These are phyloP conservation scores for Ruellia speciosa DNA, from an alignment of 305 asterid genomes.

Conservation along the genomic window DNA sequence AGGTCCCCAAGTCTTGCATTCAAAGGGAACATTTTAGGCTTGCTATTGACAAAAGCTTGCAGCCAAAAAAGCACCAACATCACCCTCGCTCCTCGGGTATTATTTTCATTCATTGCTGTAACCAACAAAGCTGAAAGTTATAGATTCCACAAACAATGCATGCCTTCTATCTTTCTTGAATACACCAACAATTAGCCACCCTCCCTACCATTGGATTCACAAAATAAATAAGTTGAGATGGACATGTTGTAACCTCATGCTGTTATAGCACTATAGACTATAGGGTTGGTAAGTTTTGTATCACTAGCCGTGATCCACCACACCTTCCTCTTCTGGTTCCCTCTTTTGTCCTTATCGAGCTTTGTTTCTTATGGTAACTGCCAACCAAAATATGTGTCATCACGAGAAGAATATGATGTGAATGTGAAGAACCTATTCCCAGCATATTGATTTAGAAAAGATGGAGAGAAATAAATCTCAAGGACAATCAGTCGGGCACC, in stretches of 20 bases:
- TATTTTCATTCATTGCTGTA: not conserved
- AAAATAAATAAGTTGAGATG: not conserved
- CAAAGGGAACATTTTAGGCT: not conserved
- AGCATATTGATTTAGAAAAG: not conserved
- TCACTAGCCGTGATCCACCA: conserved; percentile 4
- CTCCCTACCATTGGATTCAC: too few relatives aligned
- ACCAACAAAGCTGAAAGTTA: not conserved
- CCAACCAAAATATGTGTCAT: not conserved
- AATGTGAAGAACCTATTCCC: not conserved
- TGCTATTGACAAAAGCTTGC: conserved; percentile 7
- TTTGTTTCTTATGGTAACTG: conserved; percentile 11
- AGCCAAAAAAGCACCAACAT: conserved; percentile 11
- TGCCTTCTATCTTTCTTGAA: not conserved
- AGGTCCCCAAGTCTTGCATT: too few relatives aligned
- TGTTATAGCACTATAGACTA: not conserved
- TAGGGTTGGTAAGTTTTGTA: not conserved
- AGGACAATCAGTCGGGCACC: not conserved
- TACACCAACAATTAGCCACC: too few relatives aligned
- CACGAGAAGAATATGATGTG: not conserved
- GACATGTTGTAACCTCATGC: conserved; percentile 1
- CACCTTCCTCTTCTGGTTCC: conserved; percentile 18
- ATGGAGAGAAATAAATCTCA: not conserved
- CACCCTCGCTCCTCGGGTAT: too few relatives aligned
- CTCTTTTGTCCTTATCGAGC: conserved; percentile 22
- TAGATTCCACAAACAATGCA: not conserved